Base-by-base conservation (phyloP, 371 early-diverging fungal genomes). In the Lichtheimia ornata region DNA sequence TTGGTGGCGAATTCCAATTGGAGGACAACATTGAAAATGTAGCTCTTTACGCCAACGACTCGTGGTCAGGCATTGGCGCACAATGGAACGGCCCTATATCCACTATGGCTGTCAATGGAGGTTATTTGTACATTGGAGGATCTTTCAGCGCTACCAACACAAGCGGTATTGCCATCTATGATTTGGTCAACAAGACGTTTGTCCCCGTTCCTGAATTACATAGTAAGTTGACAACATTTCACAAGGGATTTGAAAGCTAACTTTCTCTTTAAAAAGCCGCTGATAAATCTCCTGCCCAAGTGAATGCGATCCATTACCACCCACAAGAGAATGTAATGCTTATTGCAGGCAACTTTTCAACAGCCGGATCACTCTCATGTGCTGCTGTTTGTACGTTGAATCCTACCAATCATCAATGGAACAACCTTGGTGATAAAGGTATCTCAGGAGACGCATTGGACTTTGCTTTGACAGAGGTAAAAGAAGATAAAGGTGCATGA, bases 331-430 rank as follows among this genome's bases (percentile, higher is more conserved):
- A 62, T 0, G 25, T 54, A 15, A 65, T 86, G 7, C 47, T 84
- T 24, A 61, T 88, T 5, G 87, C 75, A n/a, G 88, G 88, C 9
- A 73, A 74, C 25, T 88, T 88, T 60, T 72, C 68, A 6, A 73
- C 76, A 1, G 72, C 83, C n/a, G 86, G 81, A 0, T 69, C 64
- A 1, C 47, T 83, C n/a, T 27, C 51, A 0, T 88, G 88, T 30
- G 47, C 73, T 14, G 62, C 65, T 15, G 57, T 88, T 7, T 88
- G 88, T 58, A 49, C 62, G 1, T 57, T 82, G 1, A 65, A 71
- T 44, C 63, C 69, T 3, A 59, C 6, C 0, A 70, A 40, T n/a
- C 50, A 68, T 42, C 79, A 78, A 56, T 82, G 82, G 82, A 72
- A 63, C 20, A 68, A 67, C 20, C 64, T 79, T 3, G 84, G 76